A percentile compares a stretch with the other conserved stretches of the same genome.
These are phyloP conservation scores for Abortiporus biennis DNA, from an alignment of 1,284 basidiomycete species.

Conservation along the genomic window DNA sequence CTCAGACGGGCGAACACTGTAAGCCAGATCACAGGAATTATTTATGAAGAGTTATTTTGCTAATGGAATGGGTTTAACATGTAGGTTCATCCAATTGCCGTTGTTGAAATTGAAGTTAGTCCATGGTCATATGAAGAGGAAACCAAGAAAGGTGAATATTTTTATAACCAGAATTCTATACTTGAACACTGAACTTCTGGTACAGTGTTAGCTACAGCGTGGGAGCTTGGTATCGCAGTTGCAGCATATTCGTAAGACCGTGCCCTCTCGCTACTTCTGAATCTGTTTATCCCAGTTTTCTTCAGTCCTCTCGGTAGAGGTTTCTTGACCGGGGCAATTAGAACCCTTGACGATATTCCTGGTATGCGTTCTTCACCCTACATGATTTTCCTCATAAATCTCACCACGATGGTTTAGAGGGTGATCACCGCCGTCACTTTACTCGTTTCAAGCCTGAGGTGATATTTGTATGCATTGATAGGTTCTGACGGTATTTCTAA, in stretches of 20 bases:
- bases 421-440: conserved; percentile 29
- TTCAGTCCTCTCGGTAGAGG: conserved; percentile 47
- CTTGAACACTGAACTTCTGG: conserved; percentile 17
- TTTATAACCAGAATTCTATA: too few relatives aligned
- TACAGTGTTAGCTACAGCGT: conserved; percentile 29
- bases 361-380: conserved; percentile 11
- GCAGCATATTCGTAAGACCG: conserved; percentile 43
- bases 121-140: conserved; percentile 44
- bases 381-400: background rate
- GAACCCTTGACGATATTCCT: conserved; percentile 37
- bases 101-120: conserved; percentile 50
- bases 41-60: background rate
- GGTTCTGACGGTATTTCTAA: too few relatives aligned
- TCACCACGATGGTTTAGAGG: conserved; percentile 13
- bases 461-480: background rate
- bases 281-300: background rate
- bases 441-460: conserved; percentile 31
- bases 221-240: conserved; percentile 45
- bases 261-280: background rate
- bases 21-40: conserved; percentile 9
- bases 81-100: conserved; percentile 38
- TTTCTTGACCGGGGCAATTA: conserved; percentile 46
- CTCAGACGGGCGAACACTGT: conserved; percentile 31
- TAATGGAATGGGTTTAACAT: background rate
- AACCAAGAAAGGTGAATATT: conserved; percentile 30